These are phyloP conservation scores for Podaxis sp. DNA, from an alignment of 768 basidiomycete genomes.

Conservation along the genomic window DNA sequence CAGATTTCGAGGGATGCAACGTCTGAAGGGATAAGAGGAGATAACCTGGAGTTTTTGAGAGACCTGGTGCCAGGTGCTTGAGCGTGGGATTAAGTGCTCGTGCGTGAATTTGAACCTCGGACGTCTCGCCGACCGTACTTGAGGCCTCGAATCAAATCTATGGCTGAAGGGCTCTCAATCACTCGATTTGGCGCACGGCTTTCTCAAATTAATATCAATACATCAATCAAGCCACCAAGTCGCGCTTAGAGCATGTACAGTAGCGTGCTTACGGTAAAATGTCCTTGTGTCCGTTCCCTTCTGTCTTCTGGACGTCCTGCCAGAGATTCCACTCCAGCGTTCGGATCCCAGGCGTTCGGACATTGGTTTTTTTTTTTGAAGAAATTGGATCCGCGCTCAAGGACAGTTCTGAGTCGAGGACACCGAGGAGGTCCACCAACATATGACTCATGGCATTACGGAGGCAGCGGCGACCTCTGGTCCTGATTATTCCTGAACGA, in stretches of 20 bases:
- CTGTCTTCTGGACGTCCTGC: background rate
- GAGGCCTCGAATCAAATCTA: background rate
- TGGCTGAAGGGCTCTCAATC: background rate
- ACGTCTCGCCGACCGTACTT: no score
- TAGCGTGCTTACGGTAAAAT: background rate
- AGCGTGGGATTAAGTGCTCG: no score
- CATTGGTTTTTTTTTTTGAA: background rate
- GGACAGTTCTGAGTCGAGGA: background rate
- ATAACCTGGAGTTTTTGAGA: no score
- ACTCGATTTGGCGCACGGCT: background rate
- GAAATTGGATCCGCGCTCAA: background rate
- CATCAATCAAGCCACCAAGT: background rate
- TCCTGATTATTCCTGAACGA: background rate
- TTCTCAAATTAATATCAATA: background rate
- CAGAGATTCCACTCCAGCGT: background rate
- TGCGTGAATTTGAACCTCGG: no score
- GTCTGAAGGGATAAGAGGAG: no score
- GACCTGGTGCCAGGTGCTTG: no score
- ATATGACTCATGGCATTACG: background rate
- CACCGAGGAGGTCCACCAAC: background rate
- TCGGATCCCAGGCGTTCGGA: background rate
- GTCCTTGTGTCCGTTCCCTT: background rate
- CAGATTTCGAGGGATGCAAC: no score
- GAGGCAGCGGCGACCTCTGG: background rate
- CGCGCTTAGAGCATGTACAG: background rate